These are phyloP conservation scores for Saksenaea oblongispora DNA, from an alignment of 371 early-diverging fungal species.

Conservation along the genomic window DNA sequence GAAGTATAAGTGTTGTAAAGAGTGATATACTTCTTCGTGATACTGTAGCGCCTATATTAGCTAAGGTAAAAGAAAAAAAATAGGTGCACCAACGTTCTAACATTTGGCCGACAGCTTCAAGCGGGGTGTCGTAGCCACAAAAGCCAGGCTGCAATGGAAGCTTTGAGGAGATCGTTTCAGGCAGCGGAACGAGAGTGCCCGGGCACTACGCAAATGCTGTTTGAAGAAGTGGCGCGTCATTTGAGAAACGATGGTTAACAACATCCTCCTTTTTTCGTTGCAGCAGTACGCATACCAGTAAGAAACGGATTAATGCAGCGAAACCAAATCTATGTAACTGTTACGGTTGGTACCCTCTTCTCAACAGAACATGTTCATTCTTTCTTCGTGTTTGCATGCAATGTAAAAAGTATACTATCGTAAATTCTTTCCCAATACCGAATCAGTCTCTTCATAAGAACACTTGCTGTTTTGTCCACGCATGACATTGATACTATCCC, in stretches of 20 bases:
- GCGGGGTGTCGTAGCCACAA: constrained; percentile 49
- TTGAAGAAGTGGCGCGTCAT: constrained; percentile 42
- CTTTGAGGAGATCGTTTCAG: constrained; percentile 59
- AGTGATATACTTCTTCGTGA: constrained; percentile 34
- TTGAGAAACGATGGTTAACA: background rate
- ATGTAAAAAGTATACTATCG: background rate
- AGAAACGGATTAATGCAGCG: background rate
- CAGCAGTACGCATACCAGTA: background rate
- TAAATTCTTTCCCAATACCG: background rate
- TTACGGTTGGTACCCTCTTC: background rate
- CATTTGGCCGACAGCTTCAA: constrained; percentile 34
- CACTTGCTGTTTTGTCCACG: too few species aligned
- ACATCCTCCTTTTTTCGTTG: background rate
- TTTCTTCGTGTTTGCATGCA: background rate
- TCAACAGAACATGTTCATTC: background rate
- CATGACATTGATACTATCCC: too few species aligned
- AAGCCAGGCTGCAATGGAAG: constrained; percentile 57
- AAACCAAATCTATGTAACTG: background rate
- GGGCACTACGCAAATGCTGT: constrained; percentile 56
- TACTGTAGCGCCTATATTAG: constrained; percentile 35
- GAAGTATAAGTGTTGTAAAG: constrained; percentile 31
- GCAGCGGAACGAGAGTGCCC: constrained; percentile 65
- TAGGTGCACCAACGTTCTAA: background rate
- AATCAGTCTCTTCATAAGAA: too few species aligned
- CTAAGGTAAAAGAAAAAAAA: constrained; percentile 30